phyloP scores from a whole-genome alignment of 1,284 basidiomycete genomes.

The Microbotryum scabiosae region DNA sequence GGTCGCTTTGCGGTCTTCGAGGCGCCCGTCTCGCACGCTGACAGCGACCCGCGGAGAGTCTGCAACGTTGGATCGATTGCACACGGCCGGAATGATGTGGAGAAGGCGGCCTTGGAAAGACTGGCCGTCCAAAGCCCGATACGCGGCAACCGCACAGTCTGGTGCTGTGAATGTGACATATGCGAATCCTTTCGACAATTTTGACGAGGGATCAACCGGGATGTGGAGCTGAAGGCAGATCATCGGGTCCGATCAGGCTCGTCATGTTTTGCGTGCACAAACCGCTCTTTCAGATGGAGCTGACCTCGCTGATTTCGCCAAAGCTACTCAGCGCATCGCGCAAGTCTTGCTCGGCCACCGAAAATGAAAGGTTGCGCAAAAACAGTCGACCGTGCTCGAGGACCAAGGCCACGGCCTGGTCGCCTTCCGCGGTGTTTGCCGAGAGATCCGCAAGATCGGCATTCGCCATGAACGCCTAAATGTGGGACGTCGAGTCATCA shows the following conservation, averaged over 20 bases:
- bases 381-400: conserved; percentile 74
- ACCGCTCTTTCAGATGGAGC: conserved; percentile 7
- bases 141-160: conserved; percentile 63
- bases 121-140: conserved; percentile 66
- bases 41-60: conserved; percentile 27
- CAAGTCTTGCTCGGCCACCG: conserved; percentile 67
- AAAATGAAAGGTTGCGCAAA: conserved; percentile 81
- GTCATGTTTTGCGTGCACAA: background rate
- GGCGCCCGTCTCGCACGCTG: conserved; percentile 48
- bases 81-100: conserved; percentile 76
- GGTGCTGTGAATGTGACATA: conserved; percentile 70
- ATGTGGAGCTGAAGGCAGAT: conserved; percentile 60
- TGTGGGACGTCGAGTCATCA: too few relatives aligned
- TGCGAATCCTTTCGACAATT: conserved; percentile 66
- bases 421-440: too few relatives aligned
- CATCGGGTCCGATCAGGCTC: conserved; percentile 53
- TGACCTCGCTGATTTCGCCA: conserved; percentile 54
- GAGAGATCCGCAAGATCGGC: too few relatives aligned
- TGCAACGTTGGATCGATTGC: conserved; percentile 42
- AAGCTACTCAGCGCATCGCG: conserved; percentile 58
- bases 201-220: conserved; percentile 59
- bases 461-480: too few relatives aligned
- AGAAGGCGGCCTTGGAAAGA: conserved; percentile 87
- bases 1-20: conserved; percentile 58
- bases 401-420: conserved; percentile 38